phyloP scores from a whole-genome alignment of 306 rosid genomes.

The Parietaria judaica region DNA sequence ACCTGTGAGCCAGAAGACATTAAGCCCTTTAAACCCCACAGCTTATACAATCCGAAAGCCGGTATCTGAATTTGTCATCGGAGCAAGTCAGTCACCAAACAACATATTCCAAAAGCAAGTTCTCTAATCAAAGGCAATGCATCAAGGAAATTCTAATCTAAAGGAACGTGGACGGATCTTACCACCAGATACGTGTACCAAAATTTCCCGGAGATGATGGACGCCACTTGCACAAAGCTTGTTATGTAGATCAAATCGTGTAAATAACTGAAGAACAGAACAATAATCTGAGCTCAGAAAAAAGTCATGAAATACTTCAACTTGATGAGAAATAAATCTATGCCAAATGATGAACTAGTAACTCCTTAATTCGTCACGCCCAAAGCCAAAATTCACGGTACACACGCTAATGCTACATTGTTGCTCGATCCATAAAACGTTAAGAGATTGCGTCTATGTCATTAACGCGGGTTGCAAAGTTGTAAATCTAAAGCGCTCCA shows the following conservation, averaged over 20 bases:
- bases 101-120: background rate
- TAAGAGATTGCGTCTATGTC: too few species aligned
- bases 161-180: slow-evolving; percentile 21
- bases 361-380: too few species aligned
- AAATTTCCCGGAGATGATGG: slow-evolving; percentile 85
- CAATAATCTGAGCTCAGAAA: background rate
- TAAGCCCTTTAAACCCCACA: slow-evolving; percentile 64
- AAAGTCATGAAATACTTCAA: background rate
- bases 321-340: too few species aligned
- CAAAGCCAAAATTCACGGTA: too few species aligned
- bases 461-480: too few species aligned
- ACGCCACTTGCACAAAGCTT: slow-evolving; percentile 84
- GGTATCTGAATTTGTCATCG: slow-evolving; percentile 54
- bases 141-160: background rate
- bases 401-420: too few species aligned
- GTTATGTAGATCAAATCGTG: slow-evolving; percentile 89
- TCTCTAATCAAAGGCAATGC: background rate
- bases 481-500: background rate
- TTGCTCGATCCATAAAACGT: too few species aligned
- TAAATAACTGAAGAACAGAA: slow-evolving; percentile 55
- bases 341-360: too few species aligned
- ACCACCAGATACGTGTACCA: slow-evolving; percentile 86
- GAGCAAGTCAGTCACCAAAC: slow-evolving; percentile 5
- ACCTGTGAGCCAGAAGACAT: slow-evolving; percentile 69
- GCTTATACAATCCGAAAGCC: slow-evolving; percentile 75